Percentiles rank a stretch among this genome's conserved stretches.
Conservation (phyloP, 2,329 filamentous ascomycete genomes). For the Calonectria montana region DNA sequence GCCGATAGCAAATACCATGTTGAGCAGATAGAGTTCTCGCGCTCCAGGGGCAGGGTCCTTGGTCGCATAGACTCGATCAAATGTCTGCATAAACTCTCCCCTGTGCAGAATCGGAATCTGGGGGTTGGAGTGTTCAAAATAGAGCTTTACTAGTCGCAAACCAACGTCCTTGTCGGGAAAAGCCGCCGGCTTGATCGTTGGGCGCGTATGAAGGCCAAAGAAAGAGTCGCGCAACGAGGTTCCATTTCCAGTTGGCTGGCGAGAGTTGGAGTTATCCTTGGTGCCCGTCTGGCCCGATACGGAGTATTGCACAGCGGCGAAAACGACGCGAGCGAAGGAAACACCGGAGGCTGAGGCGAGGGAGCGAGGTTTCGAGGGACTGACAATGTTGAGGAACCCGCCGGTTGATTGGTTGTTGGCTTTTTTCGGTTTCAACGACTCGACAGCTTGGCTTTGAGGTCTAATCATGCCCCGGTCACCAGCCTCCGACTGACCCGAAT, state of each 20-base stretch:
- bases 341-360: conserved; percentile 90
- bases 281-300: conserved; percentile 69
- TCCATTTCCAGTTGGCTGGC: conserved; percentile 54
- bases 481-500: conserved; percentile 48
- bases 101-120: conserved; percentile 94
- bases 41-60: conserved; percentile 76
- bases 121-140: conserved; percentile 96
- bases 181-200: conserved; percentile 84
- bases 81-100: conserved; percentile 88
- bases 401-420: conserved; percentile 46
- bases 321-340: conserved; percentile 93
- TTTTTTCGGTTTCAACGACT: conserved; percentile 51
- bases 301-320: conserved; percentile 87
- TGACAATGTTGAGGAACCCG: conserved; percentile 79
- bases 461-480: conserved; percentile 38
- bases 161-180: conserved; percentile 86
- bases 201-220: conserved; percentile 94
- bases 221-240: conserved; percentile 95
- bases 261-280: conserved; percentile 39
- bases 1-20: conserved; percentile 97
- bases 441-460: conserved; percentile 46
- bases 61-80: conserved; percentile 82
- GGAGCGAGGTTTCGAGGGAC: conserved; percentile 81
- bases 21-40: conserved; percentile 90
- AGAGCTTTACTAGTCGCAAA: conserved; percentile 79